These are phyloP conservation scores for Calocybe cyanea DNA, from an alignment of 768 basidiomycete genomes.

Conservation along the genomic window DNA sequence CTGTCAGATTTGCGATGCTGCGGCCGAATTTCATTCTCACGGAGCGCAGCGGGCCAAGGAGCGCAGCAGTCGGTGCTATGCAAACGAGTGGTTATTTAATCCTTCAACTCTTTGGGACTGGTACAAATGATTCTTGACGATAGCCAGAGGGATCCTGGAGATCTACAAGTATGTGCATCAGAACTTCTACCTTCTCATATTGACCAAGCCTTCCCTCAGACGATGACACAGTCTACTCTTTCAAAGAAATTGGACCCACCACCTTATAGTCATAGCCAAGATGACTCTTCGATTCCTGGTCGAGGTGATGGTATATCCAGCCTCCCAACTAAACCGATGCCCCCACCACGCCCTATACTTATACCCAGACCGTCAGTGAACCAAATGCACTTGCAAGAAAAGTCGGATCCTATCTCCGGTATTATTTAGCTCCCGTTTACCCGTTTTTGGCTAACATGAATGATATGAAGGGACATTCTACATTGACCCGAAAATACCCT, in stretches of 20 bases:
- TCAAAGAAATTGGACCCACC: constrained; percentile 7
- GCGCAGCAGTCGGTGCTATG: neutral
- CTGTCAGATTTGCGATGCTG: neutral
- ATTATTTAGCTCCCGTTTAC: neutral
- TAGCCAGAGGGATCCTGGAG: constrained; percentile 2
- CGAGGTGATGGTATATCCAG: neutral
- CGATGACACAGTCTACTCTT: too few relatives aligned
- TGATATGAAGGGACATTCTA: constrained; percentile 44
- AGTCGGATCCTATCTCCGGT: constrained; percentile 3
- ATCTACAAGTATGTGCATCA: neutral
- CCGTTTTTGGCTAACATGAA: too few relatives aligned
- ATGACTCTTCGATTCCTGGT: neutral
- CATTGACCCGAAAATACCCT: constrained; percentile 34
- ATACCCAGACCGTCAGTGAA: constrained; percentile 5
- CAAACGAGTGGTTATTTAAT: neutral
- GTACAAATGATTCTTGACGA: constrained; percentile 8
- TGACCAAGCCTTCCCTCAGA: neutral
- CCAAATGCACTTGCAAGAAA: neutral
- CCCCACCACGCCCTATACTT: neutral
- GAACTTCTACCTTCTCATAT: too few relatives aligned
- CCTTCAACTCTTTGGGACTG: neutral
- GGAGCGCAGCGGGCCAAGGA: constrained; percentile 6
- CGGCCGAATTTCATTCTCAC: constrained; percentile 2
- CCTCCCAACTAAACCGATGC: neutral
- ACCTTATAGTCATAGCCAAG: constrained; percentile 5